Base-by-base conservation (phyloP, 768 basidiomycete genomes). In the Arthromyces matolae region DNA sequence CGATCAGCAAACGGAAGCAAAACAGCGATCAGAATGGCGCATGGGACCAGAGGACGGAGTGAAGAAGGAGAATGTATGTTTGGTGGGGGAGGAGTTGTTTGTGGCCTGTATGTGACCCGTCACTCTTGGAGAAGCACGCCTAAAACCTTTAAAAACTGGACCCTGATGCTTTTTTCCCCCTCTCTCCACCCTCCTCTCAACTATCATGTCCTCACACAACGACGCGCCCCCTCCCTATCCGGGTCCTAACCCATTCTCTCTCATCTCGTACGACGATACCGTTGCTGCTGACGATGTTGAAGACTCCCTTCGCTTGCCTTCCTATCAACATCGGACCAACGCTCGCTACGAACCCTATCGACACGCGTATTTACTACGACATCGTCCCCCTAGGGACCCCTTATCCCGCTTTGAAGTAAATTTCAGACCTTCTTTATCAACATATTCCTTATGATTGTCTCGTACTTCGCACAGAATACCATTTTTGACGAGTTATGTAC, bases 111-210 rank as follows among this genome's bases (percentile, higher is more conserved):
- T 42, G 41, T 42, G 41, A 42, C 42, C 28, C 41, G 41, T 42
- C n/a, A 42, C 41, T 42, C 32, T 42, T 31, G 27, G 25, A 40
- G 32, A 29, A 13, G 20, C 35, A 9, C 18, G 23, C 22, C 14
- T 71, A 20, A 14, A 24, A 23, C 23, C 25, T 20, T 42, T 42
- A 42, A 34, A 34, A 42, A 27, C 34, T 42, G 34, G 40, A 28
- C 34, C 33, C 41, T 36, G 20, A 42, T 14, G 29, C 24, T 7
- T 33, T 34, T 28, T 29, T 33, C 37, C 10, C n/a, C 31, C 25
- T 20, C 6, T 29, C n/a, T 34, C 20, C 47, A 37, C 27, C 33
- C 35, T 12, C 31, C 44, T n/a, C n/a, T 19, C 44, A 25, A 12
- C 31, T 23, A 8, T 22, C 14, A 47, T 49, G 47, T 12, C 24